These are phyloP conservation scores for Limnanthes douglasii DNA, from an alignment of 345 rosid species.

Conservation along the genomic window DNA sequence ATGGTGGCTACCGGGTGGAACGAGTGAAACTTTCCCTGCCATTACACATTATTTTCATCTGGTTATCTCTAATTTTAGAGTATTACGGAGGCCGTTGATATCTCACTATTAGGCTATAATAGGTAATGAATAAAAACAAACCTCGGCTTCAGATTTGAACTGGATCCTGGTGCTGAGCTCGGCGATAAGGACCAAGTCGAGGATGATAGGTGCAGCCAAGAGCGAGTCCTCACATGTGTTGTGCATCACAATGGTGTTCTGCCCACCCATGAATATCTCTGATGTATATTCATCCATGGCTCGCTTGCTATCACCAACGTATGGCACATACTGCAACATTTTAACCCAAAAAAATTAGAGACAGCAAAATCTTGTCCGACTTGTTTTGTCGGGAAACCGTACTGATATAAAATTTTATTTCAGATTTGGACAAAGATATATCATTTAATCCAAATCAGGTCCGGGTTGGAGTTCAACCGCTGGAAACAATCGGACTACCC, in stretches of 20 bases:
- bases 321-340: conserved; percentile 67
- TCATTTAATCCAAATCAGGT: no score
- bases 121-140: conserved; percentile 6
- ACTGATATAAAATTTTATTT: no score
- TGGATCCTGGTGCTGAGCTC: conserved; percentile 90
- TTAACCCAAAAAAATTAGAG: no score
- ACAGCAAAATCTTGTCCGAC: no score
- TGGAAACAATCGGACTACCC: no score
- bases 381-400: no score
- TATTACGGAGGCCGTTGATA: no score
- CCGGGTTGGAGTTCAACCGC: no score
- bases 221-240: conserved; percentile 97
- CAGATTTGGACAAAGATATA: no score
- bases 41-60: neutral
- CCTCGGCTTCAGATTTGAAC: conserved; percentile 79
- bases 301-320: conserved; percentile 95
- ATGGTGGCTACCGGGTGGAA: conserved; percentile 98
- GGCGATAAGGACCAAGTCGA: conserved; percentile 90
- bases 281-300: conserved; percentile 99
- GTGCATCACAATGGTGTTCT: conserved; percentile 80
- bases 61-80: neutral
- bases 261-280: conserved; percentile 97
- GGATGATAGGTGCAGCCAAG: conserved; percentile 90
- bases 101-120: no score
- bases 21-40: conserved; percentile 86